Evolutionary conservation across 805 yeast genomes (phyloP).

Genomic region (Hanseniaspora vineae): DNA sequence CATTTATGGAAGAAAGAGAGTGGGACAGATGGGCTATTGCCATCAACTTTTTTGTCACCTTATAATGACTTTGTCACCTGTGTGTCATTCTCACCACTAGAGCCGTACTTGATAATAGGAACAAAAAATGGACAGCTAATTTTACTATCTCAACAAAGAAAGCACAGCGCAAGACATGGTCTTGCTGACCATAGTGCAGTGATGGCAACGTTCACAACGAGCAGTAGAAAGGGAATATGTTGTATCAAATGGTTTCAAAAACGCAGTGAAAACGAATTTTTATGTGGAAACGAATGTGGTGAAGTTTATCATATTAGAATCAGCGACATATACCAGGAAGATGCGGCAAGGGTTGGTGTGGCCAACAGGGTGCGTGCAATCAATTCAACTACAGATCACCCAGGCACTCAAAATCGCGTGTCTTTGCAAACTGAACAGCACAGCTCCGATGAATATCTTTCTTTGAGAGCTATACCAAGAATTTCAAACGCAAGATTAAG

Average conservation of each 20-base stretch:
- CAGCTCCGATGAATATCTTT: too few relatives aligned
- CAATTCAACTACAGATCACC: too few relatives aligned
- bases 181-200: conserved; percentile 3
- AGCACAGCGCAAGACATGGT: not conserved
- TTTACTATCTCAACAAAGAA: conserved; percentile 27
- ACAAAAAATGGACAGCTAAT: conserved; percentile 43
- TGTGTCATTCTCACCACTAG: conserved; percentile 39
- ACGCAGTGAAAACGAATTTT: conserved; percentile 21
- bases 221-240: conserved; percentile 33
- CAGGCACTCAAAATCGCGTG: too few relatives aligned
- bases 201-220: conserved; percentile 10
- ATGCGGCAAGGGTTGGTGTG: not conserved
- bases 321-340: not conserved
- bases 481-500: too few relatives aligned
- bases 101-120: conserved; percentile 39
- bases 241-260: conserved; percentile 45
- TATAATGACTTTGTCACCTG: conserved; percentile 36
- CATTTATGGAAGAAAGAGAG: conserved; percentile 49
- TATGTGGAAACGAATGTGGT: conserved; percentile 59
- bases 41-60: conserved; percentile 22
- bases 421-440: too few relatives aligned
- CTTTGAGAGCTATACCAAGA: too few relatives aligned
- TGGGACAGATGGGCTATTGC: conserved; percentile 32
- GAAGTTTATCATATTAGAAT: conserved; percentile 33
- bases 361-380: too few relatives aligned